These are phyloP conservation scores for Baudoinia panamericana DNA, from an alignment of 495 filamentous ascomycete genomes.

Conservation along the genomic window DNA sequence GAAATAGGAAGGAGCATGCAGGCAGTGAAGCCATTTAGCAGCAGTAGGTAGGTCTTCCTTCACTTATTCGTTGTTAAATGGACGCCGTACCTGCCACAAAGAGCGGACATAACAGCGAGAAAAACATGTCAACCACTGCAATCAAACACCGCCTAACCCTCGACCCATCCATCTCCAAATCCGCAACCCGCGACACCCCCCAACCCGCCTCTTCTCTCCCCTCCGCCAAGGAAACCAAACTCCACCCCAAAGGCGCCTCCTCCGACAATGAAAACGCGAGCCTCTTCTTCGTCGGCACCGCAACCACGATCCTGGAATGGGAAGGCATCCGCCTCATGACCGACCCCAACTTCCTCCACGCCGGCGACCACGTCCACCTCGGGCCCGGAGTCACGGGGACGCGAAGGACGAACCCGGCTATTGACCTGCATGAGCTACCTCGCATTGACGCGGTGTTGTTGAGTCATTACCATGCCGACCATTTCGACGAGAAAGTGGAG, in stretches of 20 bases:
- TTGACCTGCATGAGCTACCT: conserved; percentile 50
- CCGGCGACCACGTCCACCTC: conserved; percentile 54
- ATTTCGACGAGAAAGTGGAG: conserved; percentile 53
- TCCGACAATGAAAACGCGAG: conserved; percentile 32
- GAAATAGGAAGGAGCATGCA: too few relatives aligned
- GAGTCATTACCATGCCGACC: conserved; percentile 47
- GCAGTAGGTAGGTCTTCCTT: too few relatives aligned
- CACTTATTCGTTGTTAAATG: too few relatives aligned
- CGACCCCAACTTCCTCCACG: conserved; percentile 60
- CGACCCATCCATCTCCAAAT: conserved; percentile 2
- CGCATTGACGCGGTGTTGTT: conserved; percentile 47
- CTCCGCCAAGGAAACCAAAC: conserved; percentile 31
- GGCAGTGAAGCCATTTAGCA: too few relatives aligned
- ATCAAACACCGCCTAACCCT: conserved; percentile 11
- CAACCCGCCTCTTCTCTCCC: conserved; percentile 23
- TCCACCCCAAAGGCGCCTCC: conserved; percentile 31
- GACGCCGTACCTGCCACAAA: too few relatives aligned
- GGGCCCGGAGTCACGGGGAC: conserved; percentile 42
- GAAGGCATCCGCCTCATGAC: conserved; percentile 50
- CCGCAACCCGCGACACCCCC: conserved; percentile 3
- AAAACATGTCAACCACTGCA: too few relatives aligned
- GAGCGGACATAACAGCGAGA: too few relatives aligned
- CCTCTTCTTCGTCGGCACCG: conserved; percentile 49
- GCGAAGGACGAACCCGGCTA: conserved; percentile 44
- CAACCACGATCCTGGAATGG: conserved; percentile 56